Percentiles rank a stretch among this genome's conserved stretches.
phyloP scores from a whole-genome alignment of 1,284 basidiomycete species.

The Cerioporus squamosus region DNA sequence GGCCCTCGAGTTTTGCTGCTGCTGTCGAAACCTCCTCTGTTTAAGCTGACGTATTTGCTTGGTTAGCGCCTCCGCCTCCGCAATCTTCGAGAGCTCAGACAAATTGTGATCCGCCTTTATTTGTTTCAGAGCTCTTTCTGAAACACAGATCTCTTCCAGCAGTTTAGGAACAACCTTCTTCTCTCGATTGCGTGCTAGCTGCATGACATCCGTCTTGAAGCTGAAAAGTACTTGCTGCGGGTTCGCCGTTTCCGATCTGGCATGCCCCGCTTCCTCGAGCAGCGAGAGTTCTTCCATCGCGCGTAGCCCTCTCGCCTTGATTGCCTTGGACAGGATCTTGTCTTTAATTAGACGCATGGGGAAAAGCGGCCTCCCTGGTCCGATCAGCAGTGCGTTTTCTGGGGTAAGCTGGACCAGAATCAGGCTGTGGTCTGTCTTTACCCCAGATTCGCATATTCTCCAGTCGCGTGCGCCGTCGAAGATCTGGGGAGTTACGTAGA shows the following conservation, averaged over 20 bases:
- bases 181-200: not conserved
- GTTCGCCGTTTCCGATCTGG: too few relatives aligned
- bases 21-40: not conserved
- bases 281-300: not conserved
- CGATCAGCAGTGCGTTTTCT: conserved; percentile 29
- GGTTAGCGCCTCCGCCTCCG: not conserved
- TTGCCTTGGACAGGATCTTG: conserved; percentile 10
- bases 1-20: not conserved
- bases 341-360: conserved; percentile 30
- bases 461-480: conserved; percentile 26
- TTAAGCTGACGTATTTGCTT: not conserved
- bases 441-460: conserved; percentile 19
- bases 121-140: not conserved
- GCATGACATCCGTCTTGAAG: conserved; percentile 1
- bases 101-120: not conserved
- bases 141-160: not conserved
- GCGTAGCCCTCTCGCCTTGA: not conserved
- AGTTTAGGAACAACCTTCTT: not conserved
- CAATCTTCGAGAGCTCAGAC: too few relatives aligned
- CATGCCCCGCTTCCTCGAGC: too few relatives aligned
- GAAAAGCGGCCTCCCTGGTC: conserved; percentile 37
- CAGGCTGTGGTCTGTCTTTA: conserved; percentile 20
- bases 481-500: conserved; percentile 27
- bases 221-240: not conserved
- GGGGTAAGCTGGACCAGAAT: conserved; percentile 29